Base-by-base conservation (phyloP, 1,139 yeast species). In the Candida tetrigidarum region DNA sequence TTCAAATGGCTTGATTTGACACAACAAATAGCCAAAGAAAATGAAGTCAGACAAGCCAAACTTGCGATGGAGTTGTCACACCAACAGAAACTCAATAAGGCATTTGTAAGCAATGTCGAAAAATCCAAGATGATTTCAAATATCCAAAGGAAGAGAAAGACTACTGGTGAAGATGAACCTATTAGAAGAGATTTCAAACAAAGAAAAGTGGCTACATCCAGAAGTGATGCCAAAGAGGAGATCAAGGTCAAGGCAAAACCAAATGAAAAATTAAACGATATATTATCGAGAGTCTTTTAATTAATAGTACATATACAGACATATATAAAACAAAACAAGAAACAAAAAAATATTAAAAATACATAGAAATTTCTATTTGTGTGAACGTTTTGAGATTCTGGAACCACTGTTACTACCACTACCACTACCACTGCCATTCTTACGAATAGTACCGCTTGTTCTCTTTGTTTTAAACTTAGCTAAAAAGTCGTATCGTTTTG, bases 1-100 rank as follows among this genome's bases (percentile, higher is more conserved):
- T 95, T 92, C 76, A 93, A 95, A 60, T 93, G 99, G 99, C 76
- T 85, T 48, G 96, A 95, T 58, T 74, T 93, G 59, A 91, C 98
- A 1, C 96, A 88, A 61, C 97, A 93, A 62, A 88, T 93, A 53
- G 92, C 97, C 5, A 82, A 81, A 58, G 99, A 93, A 66, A 86
- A 87, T 54, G 97, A 92, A 63, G 77, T 86, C 36, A 82, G 97
- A 66, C 96, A 90, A 59, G 83, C 93, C 45, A 90, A 89, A 66
- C 73, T 93, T 59, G 84, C 92, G 45, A 79, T 95, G 51, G 98
- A 95, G 64, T 80, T 93, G 37, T 81, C 96, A 1, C 97, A 89
- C 63, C 97, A 96, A 43, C 86, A 84, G 50, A 86, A 88, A 57
- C 78, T 92, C 64, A 92, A 91, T 67, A 89, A 90, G 67, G 80